Conservation (phyloP, 164 flowering plant species). For the Dillenia suffruticosa region DNA sequence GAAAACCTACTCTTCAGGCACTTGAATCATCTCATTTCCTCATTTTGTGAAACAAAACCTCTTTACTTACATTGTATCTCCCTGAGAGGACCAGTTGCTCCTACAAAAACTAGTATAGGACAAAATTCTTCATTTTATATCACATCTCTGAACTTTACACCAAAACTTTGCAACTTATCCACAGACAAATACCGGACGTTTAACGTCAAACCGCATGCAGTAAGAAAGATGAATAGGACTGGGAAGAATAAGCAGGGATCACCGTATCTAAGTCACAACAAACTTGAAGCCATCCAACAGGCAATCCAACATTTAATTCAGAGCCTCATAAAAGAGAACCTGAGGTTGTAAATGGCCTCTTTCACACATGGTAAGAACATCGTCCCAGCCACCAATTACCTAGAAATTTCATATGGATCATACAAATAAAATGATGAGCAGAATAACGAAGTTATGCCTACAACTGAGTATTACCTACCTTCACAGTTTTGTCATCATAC, state of each 20-base stretch:
- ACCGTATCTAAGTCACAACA: constrained; percentile 2
- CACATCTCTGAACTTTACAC: background rate
- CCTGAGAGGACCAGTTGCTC: constrained; percentile 9
- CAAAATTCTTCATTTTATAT: no score
- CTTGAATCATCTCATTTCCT: constrained; percentile 7
- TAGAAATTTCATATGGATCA: constrained; percentile 19
- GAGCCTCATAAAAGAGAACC: constrained; percentile 93
- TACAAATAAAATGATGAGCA: constrained; percentile 4
- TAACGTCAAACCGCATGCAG: no score
- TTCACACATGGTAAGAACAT: constrained; percentile 78
- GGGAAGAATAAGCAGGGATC: no score
- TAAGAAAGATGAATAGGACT: no score
- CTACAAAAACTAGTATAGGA: constrained; percentile 14
- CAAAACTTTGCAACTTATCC: constrained; percentile 8
- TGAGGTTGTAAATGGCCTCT: constrained; percentile 96
- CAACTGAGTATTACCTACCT: constrained; percentile 41
- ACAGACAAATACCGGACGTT: background rate
- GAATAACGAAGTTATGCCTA: background rate
- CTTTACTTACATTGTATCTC: constrained; percentile 11
- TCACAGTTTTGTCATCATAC: constrained; percentile 94
- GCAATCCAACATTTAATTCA: constrained; percentile 34
- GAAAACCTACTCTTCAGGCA: background rate
- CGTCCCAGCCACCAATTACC: constrained; percentile 89
- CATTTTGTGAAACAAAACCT: constrained; percentile 11
- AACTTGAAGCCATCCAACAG: constrained; percentile 11